Percentiles rank a stretch among this genome's conserved stretches.
Conservation (phyloP, 768 basidiomycete genomes). For the Pleurotus tuber-regium region DNA sequence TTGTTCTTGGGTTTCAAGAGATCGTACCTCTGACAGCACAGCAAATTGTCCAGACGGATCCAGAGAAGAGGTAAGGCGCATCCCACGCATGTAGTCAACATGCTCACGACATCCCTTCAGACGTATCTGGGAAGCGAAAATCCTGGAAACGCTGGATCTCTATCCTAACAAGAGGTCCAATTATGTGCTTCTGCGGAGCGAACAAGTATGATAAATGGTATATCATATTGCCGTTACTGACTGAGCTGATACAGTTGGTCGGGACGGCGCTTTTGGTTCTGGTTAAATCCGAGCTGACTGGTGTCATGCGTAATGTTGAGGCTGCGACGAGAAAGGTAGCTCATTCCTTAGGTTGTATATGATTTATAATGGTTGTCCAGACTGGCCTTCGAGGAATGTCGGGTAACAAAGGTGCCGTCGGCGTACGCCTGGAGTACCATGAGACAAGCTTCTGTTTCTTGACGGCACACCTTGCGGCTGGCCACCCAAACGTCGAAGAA, state of each 20-base stretch:
- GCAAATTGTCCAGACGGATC: conserved; percentile 94
- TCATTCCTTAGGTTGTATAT: not conserved
- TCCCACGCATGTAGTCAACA: no score
- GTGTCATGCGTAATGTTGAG: conserved; percentile 89
- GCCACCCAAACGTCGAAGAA: conserved; percentile 86
- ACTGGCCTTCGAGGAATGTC: conserved; percentile 93
- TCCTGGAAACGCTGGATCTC: conserved; percentile 74
- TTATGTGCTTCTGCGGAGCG: conserved; percentile 87
- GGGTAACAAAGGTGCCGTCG: conserved; percentile 96
- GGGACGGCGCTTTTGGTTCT: conserved; percentile 90
- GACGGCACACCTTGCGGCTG: conserved; percentile 96
- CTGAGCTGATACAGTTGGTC: conserved; percentile 73
- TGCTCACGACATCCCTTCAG: no score
- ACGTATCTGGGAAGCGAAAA: conserved; percentile 80
- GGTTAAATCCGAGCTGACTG: conserved; percentile 73
- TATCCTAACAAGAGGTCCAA: conserved; percentile 65
- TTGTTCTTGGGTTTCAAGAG: conserved; percentile 92
- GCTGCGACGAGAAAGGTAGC: conserved; percentile 84
- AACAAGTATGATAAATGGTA: conserved; percentile 88
- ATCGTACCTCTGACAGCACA: conserved; percentile 98
- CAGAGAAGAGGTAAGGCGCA: conserved; percentile 70
- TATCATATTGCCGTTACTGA: no score
- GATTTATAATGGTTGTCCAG: conserved; percentile 31
- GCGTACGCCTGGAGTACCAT: conserved; percentile 87
- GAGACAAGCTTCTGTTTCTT: conserved; percentile 94